Conservation (phyloP, 1,284 basidiomycete species). For the Apiotrichum sp. region DNA sequence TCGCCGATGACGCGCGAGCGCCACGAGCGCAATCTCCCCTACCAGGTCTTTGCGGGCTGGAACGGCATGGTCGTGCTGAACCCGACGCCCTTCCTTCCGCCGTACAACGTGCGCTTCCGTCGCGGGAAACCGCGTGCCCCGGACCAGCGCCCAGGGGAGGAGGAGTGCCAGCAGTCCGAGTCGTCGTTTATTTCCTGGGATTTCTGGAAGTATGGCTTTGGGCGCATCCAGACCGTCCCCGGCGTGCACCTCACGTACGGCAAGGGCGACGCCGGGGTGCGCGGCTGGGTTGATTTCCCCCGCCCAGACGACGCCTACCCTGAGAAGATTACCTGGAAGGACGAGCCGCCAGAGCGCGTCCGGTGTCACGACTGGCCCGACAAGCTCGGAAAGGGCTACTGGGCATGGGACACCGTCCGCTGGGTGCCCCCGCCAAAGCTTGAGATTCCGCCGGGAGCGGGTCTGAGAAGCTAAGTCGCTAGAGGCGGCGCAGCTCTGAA, state of each 20-base stretch:
- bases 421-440: slow-evolving; percentile 26
- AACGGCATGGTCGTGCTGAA: slow-evolving; percentile 52
- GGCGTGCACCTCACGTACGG: slow-evolving; percentile 43
- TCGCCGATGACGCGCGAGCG: slow-evolving; percentile 31
- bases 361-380: slow-evolving; percentile 41
- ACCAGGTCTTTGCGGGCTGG: slow-evolving; percentile 53
- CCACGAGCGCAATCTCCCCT: slow-evolving; percentile 39
- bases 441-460: slow-evolving; percentile 2
- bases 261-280: slow-evolving; percentile 36
- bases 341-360: slow-evolving; percentile 25
- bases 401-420: slow-evolving; percentile 29
- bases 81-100: slow-evolving; percentile 39
- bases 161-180: slow-evolving; percentile 44
- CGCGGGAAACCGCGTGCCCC: slow-evolving; percentile 27
- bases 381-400: slow-evolving; percentile 29
- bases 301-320: slow-evolving; percentile 8
- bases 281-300: slow-evolving; percentile 39
- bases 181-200: slow-evolving; percentile 44
- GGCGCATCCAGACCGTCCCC: slow-evolving; percentile 41
- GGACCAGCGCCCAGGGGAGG: slow-evolving; percentile 11
- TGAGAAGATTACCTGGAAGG: slow-evolving; percentile 31
- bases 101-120: slow-evolving; percentile 40
- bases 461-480: neutral
- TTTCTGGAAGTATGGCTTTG: slow-evolving; percentile 46
- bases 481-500: no score